A percentile compares a stretch with the other conserved stretches of the same genome.
Conservation (phyloP, 495 filamentous ascomycete species). For the Margaritispora aquatica region DNA sequence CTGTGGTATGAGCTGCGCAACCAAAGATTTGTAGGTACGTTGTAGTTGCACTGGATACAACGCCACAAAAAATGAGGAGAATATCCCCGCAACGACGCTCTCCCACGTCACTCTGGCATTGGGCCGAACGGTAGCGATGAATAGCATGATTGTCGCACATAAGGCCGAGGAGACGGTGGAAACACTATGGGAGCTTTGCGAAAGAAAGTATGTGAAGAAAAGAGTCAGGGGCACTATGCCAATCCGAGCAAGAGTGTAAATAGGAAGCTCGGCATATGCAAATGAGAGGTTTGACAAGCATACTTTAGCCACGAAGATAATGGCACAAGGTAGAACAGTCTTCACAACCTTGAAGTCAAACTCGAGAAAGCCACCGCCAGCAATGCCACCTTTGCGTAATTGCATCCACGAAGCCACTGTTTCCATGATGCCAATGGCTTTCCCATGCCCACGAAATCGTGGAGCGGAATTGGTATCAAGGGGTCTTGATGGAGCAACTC, state of each 20-base stretch:
- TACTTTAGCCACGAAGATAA: slow-evolving; percentile 40
- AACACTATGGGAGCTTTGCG: slow-evolving; percentile 33
- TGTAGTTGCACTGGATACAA: slow-evolving; percentile 42
- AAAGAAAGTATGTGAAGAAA: slow-evolving; percentile 36
- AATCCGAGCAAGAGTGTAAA: slow-evolving; percentile 43
- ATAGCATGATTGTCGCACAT: slow-evolving; percentile 41
- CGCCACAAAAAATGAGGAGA: slow-evolving; percentile 43
- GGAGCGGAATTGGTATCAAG: slow-evolving; percentile 12
- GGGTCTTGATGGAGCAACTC: slow-evolving; percentile 28
- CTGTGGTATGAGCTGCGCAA: slow-evolving; percentile 21
- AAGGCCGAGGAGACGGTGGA: slow-evolving; percentile 42
- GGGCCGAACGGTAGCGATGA: slow-evolving; percentile 35
- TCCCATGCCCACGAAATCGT: slow-evolving; percentile 10
- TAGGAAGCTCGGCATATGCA: slow-evolving; percentile 40
- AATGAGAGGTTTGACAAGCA: slow-evolving; percentile 44
- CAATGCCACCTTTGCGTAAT: slow-evolving; percentile 40
- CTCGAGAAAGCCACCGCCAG: slow-evolving; percentile 44
- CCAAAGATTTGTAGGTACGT: slow-evolving; percentile 35
- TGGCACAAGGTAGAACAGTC: slow-evolving; percentile 36
- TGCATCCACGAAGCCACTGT: slow-evolving; percentile 7
- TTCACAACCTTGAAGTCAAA: slow-evolving; percentile 35
- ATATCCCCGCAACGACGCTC: slow-evolving; percentile 42
- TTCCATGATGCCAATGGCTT: slow-evolving; percentile 9
- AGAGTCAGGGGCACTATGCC: slow-evolving; percentile 38
- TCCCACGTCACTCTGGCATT: slow-evolving; percentile 39